Percentiles rank a stretch among this genome's conserved stretches.
phyloP scores from a whole-genome alignment of 2,329 filamentous ascomycete genomes.

The Hypomyces rosellus region DNA sequence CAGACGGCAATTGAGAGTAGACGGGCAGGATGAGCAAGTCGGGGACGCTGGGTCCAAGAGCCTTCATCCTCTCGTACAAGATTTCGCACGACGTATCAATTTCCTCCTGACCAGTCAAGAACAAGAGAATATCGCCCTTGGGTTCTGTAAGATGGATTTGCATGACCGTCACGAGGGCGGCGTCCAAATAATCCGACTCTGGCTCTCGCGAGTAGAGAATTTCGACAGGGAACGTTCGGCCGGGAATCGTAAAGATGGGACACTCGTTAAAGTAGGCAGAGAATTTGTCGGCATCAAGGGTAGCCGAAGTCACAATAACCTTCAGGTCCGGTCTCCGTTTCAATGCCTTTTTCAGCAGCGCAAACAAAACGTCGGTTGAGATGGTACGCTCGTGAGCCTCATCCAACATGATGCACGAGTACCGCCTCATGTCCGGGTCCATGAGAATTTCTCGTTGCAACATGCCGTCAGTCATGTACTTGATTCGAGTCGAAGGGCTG shows the following conservation, averaged over 20 bases:
- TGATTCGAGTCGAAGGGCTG: conserved; percentile 81
- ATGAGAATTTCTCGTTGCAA: conserved; percentile 90
- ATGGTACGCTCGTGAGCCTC: conserved; percentile 98
- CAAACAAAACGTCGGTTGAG: conserved; percentile 91
- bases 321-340: conserved; percentile 83
- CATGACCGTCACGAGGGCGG: conserved; percentile 94
- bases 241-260: conserved; percentile 94
- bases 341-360: conserved; percentile 85
- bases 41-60: conserved; percentile 80
- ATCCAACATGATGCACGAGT: conserved; percentile 96
- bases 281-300: conserved; percentile 95
- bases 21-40: conserved; percentile 90
- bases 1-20: conserved; percentile 88
- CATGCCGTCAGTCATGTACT: conserved; percentile 99
- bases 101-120: conserved; percentile 95
- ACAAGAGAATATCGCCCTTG: conserved; percentile 88
- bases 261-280: conserved; percentile 93
- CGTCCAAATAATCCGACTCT: conserved; percentile 91
- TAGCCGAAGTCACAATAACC: conserved; percentile 93
- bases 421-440: conserved; percentile 80
- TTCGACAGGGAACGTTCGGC: conserved; percentile 91
- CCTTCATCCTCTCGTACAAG: conserved; percentile 92
- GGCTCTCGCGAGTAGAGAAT: conserved; percentile 93
- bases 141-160: conserved; percentile 94
- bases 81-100: conserved; percentile 95